Base-by-base conservation (phyloP, 768 basidiomycete genomes). In the Hebeloma cylindrosporum region DNA sequence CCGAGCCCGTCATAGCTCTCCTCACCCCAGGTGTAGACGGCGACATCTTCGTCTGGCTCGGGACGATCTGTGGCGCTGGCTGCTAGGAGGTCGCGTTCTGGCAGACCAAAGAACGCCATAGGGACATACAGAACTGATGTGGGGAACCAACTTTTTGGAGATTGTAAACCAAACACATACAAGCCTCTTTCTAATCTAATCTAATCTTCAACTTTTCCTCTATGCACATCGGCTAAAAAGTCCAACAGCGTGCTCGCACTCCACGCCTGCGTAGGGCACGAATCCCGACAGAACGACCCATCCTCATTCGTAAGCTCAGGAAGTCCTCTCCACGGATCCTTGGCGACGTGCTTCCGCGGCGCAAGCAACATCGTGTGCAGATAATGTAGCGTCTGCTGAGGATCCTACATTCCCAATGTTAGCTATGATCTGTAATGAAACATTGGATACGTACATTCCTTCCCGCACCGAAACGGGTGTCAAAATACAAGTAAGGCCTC, bases 261-360 rank as follows among this genome's bases (percentile, higher is more conserved):
- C 96, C 95, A 98, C 3, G 95, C 96, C 61, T 98, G 96, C 20
- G 96, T 93, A 34, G 77, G 72, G 61, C 95, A 98, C 34, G 92
- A 93, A 65, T 98, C 94, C 40, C 64, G 64, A 61, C 95, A 98
- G 66, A 80, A 82, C 28, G 71, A 68, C 8, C 94, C 95, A 50
- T 93, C 78, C 60, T 79, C 79, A 64, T 95, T 93, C 47, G 92
- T 94, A 51, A 93, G 67, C 65, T 98, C 96, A 0, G 96, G 96
- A 17, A 99, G 68, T 18, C 96, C 96, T 41, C 86, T 82, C 96
- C 96, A 99, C 13, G 85, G 72, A 57, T 96, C 92, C 26, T 69
- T 74, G 52, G 79, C 72, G 50, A 99, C 85, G 61, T 96, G 79
- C 11, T 71, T 67, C 18, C 90, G 83, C 5, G 88, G 75, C 13